Evolutionary conservation across 1,284 basidiomycete genomes (phyloP).

Genomic region (Pseudozyma sp.): DNA sequence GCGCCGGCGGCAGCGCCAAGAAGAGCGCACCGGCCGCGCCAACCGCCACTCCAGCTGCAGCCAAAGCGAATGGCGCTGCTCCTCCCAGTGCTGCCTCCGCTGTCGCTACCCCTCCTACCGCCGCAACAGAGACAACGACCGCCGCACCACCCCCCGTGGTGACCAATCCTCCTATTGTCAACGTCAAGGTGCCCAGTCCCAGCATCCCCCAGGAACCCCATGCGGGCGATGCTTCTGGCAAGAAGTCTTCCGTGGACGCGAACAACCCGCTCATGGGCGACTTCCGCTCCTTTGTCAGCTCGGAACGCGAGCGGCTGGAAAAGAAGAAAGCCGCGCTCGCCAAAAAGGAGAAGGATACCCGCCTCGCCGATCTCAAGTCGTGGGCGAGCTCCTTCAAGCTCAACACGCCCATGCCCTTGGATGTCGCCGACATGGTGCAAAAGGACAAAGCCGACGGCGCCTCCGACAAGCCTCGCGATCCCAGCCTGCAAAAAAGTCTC

Average conservation of each 20-base stretch:
- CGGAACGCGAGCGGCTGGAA: slow-evolving; percentile 70
- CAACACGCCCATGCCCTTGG: slow-evolving; percentile 91
- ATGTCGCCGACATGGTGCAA: slow-evolving; percentile 79
- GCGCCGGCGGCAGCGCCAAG: slow-evolving; percentile 23
- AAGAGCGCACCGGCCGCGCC: slow-evolving; percentile 45
- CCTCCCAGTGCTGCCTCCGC: slow-evolving; percentile 14
- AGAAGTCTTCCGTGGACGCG: slow-evolving; percentile 36
- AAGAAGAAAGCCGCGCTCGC: slow-evolving; percentile 89
- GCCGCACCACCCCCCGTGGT: slow-evolving; percentile 16
- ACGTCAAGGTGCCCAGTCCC: slow-evolving; percentile 49
- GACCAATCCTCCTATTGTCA: slow-evolving; percentile 33
- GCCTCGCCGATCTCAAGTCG: slow-evolving; percentile 88
- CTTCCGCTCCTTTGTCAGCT: slow-evolving; percentile 64
- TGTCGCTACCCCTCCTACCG: slow-evolving; percentile 3
- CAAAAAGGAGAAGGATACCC: slow-evolving; percentile 92
- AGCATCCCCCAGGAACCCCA: slow-evolving; percentile 37
- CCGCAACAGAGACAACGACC: slow-evolving; percentile 19
- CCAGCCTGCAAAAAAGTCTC: slow-evolving; percentile 57
- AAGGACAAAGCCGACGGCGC: slow-evolving; percentile 54
- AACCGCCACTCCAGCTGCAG: slow-evolving; percentile 11
- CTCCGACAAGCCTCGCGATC: slow-evolving; percentile 60
- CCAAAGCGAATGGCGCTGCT: slow-evolving; percentile 42
- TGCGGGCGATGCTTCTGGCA: slow-evolving; percentile 17
- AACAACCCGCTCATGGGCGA: slow-evolving; percentile 59
- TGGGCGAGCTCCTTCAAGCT: slow-evolving; percentile 96